Conservation (phyloP, 2,329 filamentous ascomycete species). For the Colletotrichum gigasporum region DNA sequence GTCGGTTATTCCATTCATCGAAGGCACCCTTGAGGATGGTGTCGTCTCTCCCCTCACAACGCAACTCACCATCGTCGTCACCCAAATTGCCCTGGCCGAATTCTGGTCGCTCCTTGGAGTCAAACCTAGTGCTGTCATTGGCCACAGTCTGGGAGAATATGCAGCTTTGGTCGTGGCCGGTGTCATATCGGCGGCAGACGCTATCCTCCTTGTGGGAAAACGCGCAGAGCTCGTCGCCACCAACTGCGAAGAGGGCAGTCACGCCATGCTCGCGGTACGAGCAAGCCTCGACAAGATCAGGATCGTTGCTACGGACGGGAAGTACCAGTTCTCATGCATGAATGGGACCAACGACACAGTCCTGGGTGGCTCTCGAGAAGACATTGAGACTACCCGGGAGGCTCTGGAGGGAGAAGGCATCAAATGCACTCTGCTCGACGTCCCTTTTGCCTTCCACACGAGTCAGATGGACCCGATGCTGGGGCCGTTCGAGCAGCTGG, state of each 20-base stretch:
- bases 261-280: constrained; percentile 65
- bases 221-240: constrained; percentile 73
- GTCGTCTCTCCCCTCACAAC: neutral
- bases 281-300: constrained; percentile 64
- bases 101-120: constrained; percentile 67
- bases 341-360: constrained; percentile 81
- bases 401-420: constrained; percentile 40
- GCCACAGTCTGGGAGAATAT: constrained; percentile 77
- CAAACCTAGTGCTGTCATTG: constrained; percentile 63
- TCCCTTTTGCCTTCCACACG: constrained; percentile 64
- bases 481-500: constrained; percentile 63
- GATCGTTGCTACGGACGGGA: constrained; percentile 43
- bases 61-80: constrained; percentile 60
- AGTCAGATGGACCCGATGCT: constrained; percentile 64
- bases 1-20: neutral
- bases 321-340: constrained; percentile 71
- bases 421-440: constrained; percentile 56
- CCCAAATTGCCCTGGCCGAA: constrained; percentile 65
- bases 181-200: constrained; percentile 75
- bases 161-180: constrained; percentile 76
- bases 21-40: neutral
- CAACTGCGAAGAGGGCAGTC: constrained; percentile 71
- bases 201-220: constrained; percentile 76
- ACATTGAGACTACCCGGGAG: constrained; percentile 54
- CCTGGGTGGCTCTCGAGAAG: constrained; percentile 56